A percentile compares a stretch with the other conserved stretches of the same genome.
phyloP scores from a whole-genome alignment of 2,329 filamentous ascomycete genomes.

The Sarocladium oryzae region DNA sequence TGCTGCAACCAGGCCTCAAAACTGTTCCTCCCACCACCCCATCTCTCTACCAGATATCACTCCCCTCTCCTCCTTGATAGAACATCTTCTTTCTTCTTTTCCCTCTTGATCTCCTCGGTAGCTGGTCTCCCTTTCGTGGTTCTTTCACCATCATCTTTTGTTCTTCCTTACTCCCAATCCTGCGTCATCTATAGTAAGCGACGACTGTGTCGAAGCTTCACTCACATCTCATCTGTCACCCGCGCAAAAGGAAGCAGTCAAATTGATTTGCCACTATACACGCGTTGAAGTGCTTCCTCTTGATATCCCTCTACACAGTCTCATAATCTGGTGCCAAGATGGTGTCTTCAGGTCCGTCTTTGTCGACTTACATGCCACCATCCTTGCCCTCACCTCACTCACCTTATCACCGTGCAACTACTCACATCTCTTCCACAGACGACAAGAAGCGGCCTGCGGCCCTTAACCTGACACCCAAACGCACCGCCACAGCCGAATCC shows the following conservation, averaged over 20 bases:
- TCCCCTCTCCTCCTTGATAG: neutral
- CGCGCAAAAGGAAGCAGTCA: neutral
- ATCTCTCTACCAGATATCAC: constrained; percentile 1
- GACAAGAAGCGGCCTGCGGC: constrained; percentile 52
- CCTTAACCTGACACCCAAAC: constrained; percentile 44
- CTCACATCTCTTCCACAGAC: constrained; percentile 29
- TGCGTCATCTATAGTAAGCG: neutral
- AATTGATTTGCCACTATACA: neutral
- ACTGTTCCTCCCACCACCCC: neutral
- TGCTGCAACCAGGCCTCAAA: constrained; percentile 3
- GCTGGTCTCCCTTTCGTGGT: constrained; percentile 9
- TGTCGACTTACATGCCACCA: neutral
- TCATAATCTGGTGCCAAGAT: constrained; percentile 1
- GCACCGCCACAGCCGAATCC: constrained; percentile 43
- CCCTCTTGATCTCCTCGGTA: constrained; percentile 6
- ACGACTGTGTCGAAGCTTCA: constrained; percentile 9
- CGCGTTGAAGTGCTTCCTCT: neutral
- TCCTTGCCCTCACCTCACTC: neutral
- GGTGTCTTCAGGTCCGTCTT: constrained; percentile 6
- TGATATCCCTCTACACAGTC: neutral
- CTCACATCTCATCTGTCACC: neutral
- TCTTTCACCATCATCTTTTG: constrained; percentile 6
- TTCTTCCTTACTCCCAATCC: neutral
- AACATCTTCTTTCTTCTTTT: neutral
- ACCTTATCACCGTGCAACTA: neutral